Evolutionary conservation across 2,329 filamentous ascomycete species (phyloP), one percentile per base, ranked within the genome.

Genomic region (Blastomyces emzantsi): DNA sequence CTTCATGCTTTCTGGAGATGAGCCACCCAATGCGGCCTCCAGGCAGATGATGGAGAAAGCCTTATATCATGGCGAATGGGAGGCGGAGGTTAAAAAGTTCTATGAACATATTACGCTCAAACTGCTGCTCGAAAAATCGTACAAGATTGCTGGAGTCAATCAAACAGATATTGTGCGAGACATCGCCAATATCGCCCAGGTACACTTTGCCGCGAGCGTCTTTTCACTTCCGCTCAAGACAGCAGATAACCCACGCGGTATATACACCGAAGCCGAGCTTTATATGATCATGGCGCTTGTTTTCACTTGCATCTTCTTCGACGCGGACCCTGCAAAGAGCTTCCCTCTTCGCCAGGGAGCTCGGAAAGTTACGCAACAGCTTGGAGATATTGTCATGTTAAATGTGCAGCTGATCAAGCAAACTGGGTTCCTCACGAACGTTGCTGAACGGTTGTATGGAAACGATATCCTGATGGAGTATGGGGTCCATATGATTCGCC

Each of bases 401-500:
- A 71, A 79, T 7, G 73, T 80, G 1, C 72, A 78, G 19, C 76
- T 79, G 62, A 74, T 76, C 22, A 66, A 67, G 5, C 64, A 67
- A 28, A 62, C 66, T 19, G 65, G 65, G 28, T 69, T 70, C n/a
- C 71, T 72, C n/a, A 72, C 75, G 5, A 54, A 73, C 1, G 74
- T 79, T 43, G 67, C 68, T 0, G 67, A 72, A 13, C 61, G 76
- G 8, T 65, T 71, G 22, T 71, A 69, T 55, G 69, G 68, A 25
- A 64, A 75, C 25, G 63, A 69, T 22, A 64, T 66, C 1, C 75
- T 85, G 36, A 78, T 77, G 55, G 74, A 78, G 62, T 85, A 85
- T 69, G 84, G 83, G 13, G 74, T 78, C 8, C 80, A 84, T 67
- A 81, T 86, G 76, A 82, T 86, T 65, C 72, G 81, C 62, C 78